Evolutionary conservation across 2,329 filamentous ascomycete species (phyloP), one percentile per base, ranked within the genome.

Genomic region (Hymenoscyphus infarciens): DNA sequence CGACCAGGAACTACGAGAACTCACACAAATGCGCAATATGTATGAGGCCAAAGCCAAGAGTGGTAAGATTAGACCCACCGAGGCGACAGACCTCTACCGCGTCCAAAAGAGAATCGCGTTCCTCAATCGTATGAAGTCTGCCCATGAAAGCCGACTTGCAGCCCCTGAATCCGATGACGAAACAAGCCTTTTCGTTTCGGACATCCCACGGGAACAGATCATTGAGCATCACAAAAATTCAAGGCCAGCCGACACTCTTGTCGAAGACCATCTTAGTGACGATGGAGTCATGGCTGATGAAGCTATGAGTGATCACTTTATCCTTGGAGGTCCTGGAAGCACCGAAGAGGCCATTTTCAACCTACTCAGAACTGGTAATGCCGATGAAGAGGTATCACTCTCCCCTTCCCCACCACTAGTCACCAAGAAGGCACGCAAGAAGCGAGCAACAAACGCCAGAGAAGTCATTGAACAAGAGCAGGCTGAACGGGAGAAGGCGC

Each of bases 51-150:
- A 62, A 38, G 11, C 54, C 3, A 52, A 27, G 15, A 55, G 59
- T 1, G 53, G 53, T 5, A 31, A 31, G 27, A 55, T 55, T 5
- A 55, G 15, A 27, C 29, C 42, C 5, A 31, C 33, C 0, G 63
- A 69, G 22, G 13, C n/a, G 1, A 15, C 63, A 39, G 38, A 63
- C 5, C 49, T 70, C 2, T 59, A 45, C 19, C 66, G 67, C 27
- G 3, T 64, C 3, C 13, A 60, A 16, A 60, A 61, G 4, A 27
- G 60, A 8, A 57, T 68, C 11, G 15, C 45, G 7, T 35, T 33
- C 27, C 13, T 55, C 25, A 16, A 15, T n/a, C 13, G 53, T n/a
- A 61, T 62, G 33, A 27, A 56, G 27, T 57, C 33, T 58, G 13
- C 38, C 2, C 49, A 35, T 11, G 11, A 19, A 16, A n/a, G 27